Percentiles rank a stretch among this genome's conserved stretches.
Evolutionary conservation across 2,329 filamentous ascomycete genomes (phyloP).

Genomic region (Penicillium sp.): DNA sequence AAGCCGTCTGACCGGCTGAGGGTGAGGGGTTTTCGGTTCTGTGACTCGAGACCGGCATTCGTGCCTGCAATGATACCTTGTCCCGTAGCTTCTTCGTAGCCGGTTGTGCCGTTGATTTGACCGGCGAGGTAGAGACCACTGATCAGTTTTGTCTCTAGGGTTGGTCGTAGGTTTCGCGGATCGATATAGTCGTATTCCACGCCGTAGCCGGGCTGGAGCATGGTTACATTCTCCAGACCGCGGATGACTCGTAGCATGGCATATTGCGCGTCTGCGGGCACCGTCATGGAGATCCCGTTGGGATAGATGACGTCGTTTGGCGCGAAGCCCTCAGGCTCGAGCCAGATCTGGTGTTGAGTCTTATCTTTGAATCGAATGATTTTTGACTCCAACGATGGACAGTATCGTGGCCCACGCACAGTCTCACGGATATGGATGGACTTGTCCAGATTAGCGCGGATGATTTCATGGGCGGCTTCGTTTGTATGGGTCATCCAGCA

Average conservation of each 20-base stretch:
- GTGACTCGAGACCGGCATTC: conserved; percentile 82
- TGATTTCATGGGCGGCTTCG: conserved; percentile 73
- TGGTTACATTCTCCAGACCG: conserved; percentile 84
- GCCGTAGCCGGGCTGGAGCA: conserved; percentile 94
- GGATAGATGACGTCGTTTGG: conserved; percentile 84
- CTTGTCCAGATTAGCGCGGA: conserved; percentile 87
- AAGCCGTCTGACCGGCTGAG: conserved; percentile 85
- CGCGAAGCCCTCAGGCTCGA: conserved; percentile 93
- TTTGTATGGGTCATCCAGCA: conserved; percentile 91
- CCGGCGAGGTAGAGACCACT: conserved; percentile 85
- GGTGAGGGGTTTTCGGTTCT: conserved; percentile 62
- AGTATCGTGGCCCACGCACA: conserved; percentile 91
- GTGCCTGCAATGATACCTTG: conserved; percentile 91
- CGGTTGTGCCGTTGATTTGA: conserved; percentile 97
- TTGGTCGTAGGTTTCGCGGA: conserved; percentile 80
- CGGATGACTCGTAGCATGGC: conserved; percentile 78
- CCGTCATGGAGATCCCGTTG: conserved; percentile 95
- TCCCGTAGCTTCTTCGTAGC: conserved; percentile 94
- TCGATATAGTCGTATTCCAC: conserved; percentile 99
- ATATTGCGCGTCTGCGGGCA: conserved; percentile 83
- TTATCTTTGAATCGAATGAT: conserved; percentile 83
- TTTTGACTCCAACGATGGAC: conserved; percentile 92
- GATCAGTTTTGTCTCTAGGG: conserved; percentile 91
- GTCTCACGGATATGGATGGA: conserved; percentile 95
- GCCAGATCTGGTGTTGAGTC: conserved; percentile 83